Percentiles rank a stretch among this genome's conserved stretches.
Evolutionary conservation across 352 stramenopile genomes (phyloP).

Genomic region (Pythium apleroticum): DNA sequence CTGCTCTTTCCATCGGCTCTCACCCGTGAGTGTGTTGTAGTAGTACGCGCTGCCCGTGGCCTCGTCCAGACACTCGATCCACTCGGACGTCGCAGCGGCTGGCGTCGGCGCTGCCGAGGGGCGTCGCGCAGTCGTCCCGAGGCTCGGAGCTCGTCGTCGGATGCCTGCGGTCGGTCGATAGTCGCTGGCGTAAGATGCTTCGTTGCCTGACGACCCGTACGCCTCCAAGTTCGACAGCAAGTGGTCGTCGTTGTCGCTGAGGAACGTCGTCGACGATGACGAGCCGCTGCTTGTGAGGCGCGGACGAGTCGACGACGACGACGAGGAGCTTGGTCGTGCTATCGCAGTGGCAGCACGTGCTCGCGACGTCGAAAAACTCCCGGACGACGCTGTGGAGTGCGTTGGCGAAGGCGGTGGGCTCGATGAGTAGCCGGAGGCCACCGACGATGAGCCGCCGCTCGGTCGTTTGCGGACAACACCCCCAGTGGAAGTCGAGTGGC

Average conservation of each 20-base stretch:
- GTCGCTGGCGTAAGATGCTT: slow-evolving; percentile 34
- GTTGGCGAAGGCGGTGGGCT: slow-evolving; percentile 50
- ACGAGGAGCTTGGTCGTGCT: slow-evolving; percentile 28
- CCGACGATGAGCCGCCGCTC: slow-evolving; percentile 15
- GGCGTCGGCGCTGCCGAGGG: not conserved
- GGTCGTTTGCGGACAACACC: slow-evolving; percentile 14
- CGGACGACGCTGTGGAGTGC: slow-evolving; percentile 42
- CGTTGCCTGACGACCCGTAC: slow-evolving; percentile 18
- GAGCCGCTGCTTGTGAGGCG: slow-evolving; percentile 25
- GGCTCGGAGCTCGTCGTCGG: slow-evolving; percentile 11
- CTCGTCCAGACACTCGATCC: slow-evolving; percentile 66
- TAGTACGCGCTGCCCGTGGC: slow-evolving; percentile 55
- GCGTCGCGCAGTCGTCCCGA: slow-evolving; percentile 1
- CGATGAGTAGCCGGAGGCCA: slow-evolving; percentile 31
- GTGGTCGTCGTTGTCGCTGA: slow-evolving; percentile 35
- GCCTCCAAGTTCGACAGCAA: slow-evolving; percentile 21
- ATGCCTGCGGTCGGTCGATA: slow-evolving; percentile 10
- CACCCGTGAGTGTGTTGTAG: slow-evolving; percentile 73
- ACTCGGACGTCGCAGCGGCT: slow-evolving; percentile 22
- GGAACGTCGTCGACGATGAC: slow-evolving; percentile 34
- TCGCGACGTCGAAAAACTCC: slow-evolving; percentile 23
- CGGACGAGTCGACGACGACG: slow-evolving; percentile 31
- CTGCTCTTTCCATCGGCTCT: slow-evolving; percentile 58
- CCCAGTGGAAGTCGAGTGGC: not conserved
- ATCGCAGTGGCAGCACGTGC: not conserved